phyloP scores from a whole-genome alignment of 1,284 basidiomycete species.

The Leccinum subfulvum region DNA sequence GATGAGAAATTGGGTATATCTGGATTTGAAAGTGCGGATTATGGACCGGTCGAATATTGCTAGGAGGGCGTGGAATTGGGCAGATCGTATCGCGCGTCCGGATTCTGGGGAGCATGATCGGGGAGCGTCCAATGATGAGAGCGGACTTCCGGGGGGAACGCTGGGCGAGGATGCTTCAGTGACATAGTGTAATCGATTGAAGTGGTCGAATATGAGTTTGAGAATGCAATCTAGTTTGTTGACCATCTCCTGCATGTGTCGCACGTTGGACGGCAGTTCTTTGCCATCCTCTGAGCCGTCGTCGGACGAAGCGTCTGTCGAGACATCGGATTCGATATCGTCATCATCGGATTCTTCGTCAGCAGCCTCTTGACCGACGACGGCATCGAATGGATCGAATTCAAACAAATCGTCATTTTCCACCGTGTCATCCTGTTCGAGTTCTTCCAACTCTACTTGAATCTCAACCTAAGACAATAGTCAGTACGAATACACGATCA shows the following conservation, averaged over 20 bases:
- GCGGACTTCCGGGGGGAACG: constrained; percentile 13
- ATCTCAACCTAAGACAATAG: constrained; percentile 80
- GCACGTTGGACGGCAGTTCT: constrained; percentile 50
- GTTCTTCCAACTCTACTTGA: constrained; percentile 91
- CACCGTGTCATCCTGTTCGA: constrained; percentile 67
- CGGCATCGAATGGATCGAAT: constrained; percentile 80
- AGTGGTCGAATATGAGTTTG: constrained; percentile 81
- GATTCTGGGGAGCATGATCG: constrained; percentile 34
- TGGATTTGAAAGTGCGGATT: constrained; percentile 93
- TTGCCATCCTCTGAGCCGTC: constrained; percentile 57
- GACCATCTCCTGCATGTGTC: constrained; percentile 82
- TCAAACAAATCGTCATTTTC: constrained; percentile 69
- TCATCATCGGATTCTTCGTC: constrained; percentile 57
- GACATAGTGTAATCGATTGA: constrained; percentile 49
- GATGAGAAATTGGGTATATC: constrained; percentile 95
- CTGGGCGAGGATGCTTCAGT: constrained; percentile 19
- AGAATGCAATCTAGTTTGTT: constrained; percentile 90
- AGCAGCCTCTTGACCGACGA: constrained; percentile 70
- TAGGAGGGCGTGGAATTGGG: constrained; percentile 85
- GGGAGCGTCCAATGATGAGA: constrained; percentile 32
- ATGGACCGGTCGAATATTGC: constrained; percentile 93
- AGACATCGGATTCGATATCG: constrained; percentile 46
- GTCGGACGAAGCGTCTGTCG: constrained; percentile 68
- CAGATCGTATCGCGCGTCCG: constrained; percentile 41
- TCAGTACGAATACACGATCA: constrained; percentile 3